Conservation (phyloP, 345 rosid genomes). For the Eucalyptus curtisii region DNA sequence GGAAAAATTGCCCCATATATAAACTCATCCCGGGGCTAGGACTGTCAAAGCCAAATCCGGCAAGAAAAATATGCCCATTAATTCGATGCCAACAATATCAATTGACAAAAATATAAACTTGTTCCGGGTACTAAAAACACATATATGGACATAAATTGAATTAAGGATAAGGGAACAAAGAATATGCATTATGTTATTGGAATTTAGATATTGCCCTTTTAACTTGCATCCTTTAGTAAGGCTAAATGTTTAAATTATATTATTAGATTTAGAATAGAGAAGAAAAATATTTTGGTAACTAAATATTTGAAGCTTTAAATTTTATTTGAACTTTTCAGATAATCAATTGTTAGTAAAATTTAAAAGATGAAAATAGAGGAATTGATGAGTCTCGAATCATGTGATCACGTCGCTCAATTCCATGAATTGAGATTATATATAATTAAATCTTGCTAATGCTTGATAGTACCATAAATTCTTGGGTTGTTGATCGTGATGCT, state of each 20-base stretch:
- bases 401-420: rapidly evolving
- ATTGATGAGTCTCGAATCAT: background rate
- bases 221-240: background rate
- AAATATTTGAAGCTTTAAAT: too few relatives aligned
- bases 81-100: background rate
- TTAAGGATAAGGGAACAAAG: background rate
- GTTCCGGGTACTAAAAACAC: rapidly evolving
- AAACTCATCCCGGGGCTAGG: background rate
- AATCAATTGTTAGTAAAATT: too few relatives aligned
- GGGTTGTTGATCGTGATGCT: too few relatives aligned
- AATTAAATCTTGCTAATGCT: too few relatives aligned
- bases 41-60: background rate
- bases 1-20: background rate
- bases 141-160: background rate
- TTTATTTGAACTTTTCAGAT: background rate
- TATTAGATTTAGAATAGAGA: background rate
- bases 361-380: background rate
- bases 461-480: too few relatives aligned
- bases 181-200: background rate
- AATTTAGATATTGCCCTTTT: background rate
- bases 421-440: background rate
- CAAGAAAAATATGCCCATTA: background rate
- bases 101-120: too few relatives aligned
- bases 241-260: background rate
- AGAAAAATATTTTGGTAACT: background rate